These are phyloP conservation scores for Metschnikowia corniflorae DNA, from an alignment of 805 yeast genomes.

Conservation along the genomic window DNA sequence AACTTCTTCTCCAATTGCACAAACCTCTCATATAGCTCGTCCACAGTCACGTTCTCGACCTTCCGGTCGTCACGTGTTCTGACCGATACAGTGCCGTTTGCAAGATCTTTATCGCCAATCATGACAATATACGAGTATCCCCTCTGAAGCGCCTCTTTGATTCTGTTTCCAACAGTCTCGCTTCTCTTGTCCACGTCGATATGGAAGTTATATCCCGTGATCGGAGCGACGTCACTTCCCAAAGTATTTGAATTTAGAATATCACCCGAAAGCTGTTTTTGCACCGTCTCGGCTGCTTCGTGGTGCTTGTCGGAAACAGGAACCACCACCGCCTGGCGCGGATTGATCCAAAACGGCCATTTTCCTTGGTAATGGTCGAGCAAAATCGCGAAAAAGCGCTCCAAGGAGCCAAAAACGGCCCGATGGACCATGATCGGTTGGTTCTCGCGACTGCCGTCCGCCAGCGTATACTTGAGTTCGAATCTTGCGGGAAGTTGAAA, in stretches of 20 bases:
- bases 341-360: constrained; percentile 98
- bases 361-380: constrained; percentile 87
- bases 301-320: constrained; percentile 70
- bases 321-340: constrained; percentile 80
- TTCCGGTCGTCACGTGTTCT: constrained; percentile 53
- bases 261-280: constrained; percentile 45
- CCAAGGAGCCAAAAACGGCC: constrained; percentile 93
- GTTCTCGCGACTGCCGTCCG: constrained; percentile 47
- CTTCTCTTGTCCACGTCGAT: constrained; percentile 73
- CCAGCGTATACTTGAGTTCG: constrained; percentile 59
- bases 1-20: constrained; percentile 51
- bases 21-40: constrained; percentile 54
- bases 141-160: constrained; percentile 69
- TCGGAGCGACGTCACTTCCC: constrained; percentile 43
- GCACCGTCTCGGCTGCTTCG: constrained; percentile 50
- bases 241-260: constrained; percentile 16
- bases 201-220: constrained; percentile 58
- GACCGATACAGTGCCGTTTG: constrained; percentile 55
- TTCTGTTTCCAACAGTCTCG: constrained; percentile 76
- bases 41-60: constrained; percentile 41
- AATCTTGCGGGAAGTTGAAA: constrained; percentile 91
- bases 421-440: constrained; percentile 94
- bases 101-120: constrained; percentile 83
- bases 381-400: constrained; percentile 84
- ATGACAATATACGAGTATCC: constrained; percentile 80